phyloP scores from a whole-genome alignment of 345 rosid species.

The Angophora floribunda region DNA sequence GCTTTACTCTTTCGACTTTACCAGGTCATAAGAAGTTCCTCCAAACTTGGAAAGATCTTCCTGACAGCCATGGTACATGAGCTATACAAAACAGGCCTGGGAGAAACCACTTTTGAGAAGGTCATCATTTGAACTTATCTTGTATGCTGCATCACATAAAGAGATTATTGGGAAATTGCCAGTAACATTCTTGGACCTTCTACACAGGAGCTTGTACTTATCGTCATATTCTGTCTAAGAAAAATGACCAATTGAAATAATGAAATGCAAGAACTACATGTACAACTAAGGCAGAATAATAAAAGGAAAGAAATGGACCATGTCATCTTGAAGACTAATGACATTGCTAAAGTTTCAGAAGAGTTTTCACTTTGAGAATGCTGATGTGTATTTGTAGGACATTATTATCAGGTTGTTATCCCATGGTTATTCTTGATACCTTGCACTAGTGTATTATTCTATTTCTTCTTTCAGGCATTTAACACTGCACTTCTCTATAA shows the following conservation, averaged over 20 bases:
- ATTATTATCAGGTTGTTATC: background rate
- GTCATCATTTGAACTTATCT: slow-evolving; percentile 10
- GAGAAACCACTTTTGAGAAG: slow-evolving; percentile 84
- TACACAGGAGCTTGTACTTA: background rate
- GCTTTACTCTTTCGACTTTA: background rate
- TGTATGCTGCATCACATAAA: background rate
- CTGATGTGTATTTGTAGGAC: background rate
- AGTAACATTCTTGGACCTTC: background rate
- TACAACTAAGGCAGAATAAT: background rate
- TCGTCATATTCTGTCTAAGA: background rate
- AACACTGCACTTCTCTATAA: background rate
- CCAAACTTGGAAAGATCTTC: slow-evolving; percentile 71
- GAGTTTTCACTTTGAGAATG: background rate
- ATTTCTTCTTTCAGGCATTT: background rate
- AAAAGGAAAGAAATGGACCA: background rate
- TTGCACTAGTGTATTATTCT: background rate
- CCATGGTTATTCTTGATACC: background rate
- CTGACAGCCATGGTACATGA: slow-evolving; percentile 92
- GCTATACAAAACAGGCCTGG: slow-evolving; percentile 93
- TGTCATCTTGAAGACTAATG: background rate
- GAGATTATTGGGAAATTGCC: background rate
- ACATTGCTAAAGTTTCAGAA: background rate
- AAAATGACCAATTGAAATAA: background rate
- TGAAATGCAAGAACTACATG: background rate
- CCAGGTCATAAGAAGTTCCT: slow-evolving; percentile 69